Evolutionary conservation across 2,329 filamentous ascomycete genomes (phyloP), one percentile per base, ranked within the genome.

Genomic region (Beauveria rudraprayagi): DNA sequence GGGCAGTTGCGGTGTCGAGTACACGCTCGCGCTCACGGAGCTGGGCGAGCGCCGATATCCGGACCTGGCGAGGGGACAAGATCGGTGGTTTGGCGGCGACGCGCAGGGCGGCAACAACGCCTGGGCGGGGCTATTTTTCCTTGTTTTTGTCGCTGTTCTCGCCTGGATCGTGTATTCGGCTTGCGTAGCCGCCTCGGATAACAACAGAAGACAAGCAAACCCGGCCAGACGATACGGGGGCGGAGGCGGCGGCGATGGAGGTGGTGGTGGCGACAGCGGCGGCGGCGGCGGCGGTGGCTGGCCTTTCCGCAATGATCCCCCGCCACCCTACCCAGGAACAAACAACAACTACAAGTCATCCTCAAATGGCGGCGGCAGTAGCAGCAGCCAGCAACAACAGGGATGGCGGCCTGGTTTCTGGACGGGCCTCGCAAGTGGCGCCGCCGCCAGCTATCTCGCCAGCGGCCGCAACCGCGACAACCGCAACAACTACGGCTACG

Each of bases 1-100:
- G 69, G 94, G 94, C 24, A 94, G 90, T 72, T 97, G 93, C 74
- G 94, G 89, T 16, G 92, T 96, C 26, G 91, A 96, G 75, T 97
- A 97, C 74, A 81, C 88, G 16, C 75, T 97, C 7, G 73, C 89
- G 0, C 77, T 97, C 57, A 97, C 92, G 1, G 85, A 88, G 11
- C 78, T 81, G 63, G 94, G 94, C 3, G 86, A 92, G 75, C 75
- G 82, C 67, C 84, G 80, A 66, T 92, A 88, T 71, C 90, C 88
- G 1, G 71, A 82, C 43, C 69, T 84, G 46, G 76, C 73, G 57
- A 73, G 71, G 11, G 76, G 47, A 16, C 71, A 69, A 28, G 71
- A 69, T 28, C 74, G 67, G 2, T 74, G 73, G 63, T 74, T 75
- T 26, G 66, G 68, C 14, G 62, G 68, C 14, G 62, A 71, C 57